Conservation (phyloP, 169 alveolate species). For the Besnoitia besnoiti region DNA sequence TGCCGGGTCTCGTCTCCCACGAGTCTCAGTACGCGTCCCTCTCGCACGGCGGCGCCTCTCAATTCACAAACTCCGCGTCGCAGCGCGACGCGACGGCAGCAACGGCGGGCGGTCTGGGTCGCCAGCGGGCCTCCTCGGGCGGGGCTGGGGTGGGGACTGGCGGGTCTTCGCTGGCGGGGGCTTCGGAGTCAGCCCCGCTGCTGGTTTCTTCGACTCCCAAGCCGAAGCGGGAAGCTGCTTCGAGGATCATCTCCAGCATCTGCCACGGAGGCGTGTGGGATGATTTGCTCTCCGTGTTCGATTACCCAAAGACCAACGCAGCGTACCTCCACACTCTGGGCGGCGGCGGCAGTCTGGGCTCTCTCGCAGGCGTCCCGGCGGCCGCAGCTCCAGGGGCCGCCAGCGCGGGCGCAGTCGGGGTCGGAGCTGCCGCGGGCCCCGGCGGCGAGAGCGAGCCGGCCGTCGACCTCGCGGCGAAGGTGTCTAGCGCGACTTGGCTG, state of each 20-base stretch:
- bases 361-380: not conserved
- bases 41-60: not conserved
- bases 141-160: not conserved
- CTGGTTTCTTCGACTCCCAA: slow-evolving; percentile 61
- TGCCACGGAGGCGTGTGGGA: slow-evolving; percentile 88
- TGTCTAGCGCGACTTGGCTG: slow-evolving; percentile 90
- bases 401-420: slow-evolving; percentile 50
- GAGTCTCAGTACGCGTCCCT: not conserved
- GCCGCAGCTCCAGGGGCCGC: slow-evolving; percentile 23
- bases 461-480: slow-evolving; percentile 86
- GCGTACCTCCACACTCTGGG: slow-evolving; percentile 49
- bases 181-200: slow-evolving; percentile 19
- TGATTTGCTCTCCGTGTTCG: slow-evolving; percentile 80
- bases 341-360: slow-evolving; percentile 11
- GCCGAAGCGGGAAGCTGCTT: slow-evolving; percentile 65
- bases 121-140: not conserved
- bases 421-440: not conserved
- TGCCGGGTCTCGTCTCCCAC: not conserved
- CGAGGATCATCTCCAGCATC: slow-evolving; percentile 67
- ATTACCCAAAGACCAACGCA: slow-evolving; percentile 76
- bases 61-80: too few species aligned
- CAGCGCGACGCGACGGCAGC: too few species aligned
- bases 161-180: not conserved
- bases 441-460: slow-evolving; percentile 43
- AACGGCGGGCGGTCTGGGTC: not conserved